Percentiles rank a stretch among this genome's conserved stretches.
Evolutionary conservation across 106 monocot species (phyloP).

Genomic region (Acorus calamus): DNA sequence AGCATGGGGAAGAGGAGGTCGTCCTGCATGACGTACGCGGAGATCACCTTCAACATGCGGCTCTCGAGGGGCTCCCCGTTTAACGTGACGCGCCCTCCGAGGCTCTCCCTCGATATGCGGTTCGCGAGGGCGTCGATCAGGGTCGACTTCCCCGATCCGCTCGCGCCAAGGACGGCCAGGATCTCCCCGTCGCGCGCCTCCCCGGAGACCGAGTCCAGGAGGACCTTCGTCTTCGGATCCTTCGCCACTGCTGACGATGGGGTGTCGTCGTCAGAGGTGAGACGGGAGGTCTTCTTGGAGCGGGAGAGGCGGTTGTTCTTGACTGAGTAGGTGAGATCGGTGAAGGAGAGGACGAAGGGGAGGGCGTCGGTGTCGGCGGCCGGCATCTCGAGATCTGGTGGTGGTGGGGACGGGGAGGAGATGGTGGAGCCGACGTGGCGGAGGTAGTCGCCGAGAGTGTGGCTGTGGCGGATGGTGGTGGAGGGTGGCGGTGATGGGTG

Average conservation of each 20-base stretch:
- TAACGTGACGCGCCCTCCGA: slow-evolving; percentile 47
- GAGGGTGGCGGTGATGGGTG: background rate
- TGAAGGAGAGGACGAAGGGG: slow-evolving; percentile 54
- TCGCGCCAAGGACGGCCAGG: slow-evolving; percentile 75
- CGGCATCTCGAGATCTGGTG: slow-evolving; percentile 31
- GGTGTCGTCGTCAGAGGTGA: background rate
- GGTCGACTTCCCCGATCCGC: slow-evolving; percentile 80
- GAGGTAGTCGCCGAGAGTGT: slow-evolving; percentile 53
- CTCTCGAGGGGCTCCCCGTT: slow-evolving; percentile 52
- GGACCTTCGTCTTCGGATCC: slow-evolving; percentile 22
- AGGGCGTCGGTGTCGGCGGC: background rate
- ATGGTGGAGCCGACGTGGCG: slow-evolving; percentile 43
- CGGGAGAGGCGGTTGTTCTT: slow-evolving; percentile 24
- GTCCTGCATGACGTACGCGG: slow-evolving; percentile 80
- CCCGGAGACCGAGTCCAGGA: slow-evolving; percentile 65
- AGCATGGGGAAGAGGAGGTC: slow-evolving; percentile 83
- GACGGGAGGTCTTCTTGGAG: background rate
- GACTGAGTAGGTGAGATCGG: slow-evolving; percentile 65
- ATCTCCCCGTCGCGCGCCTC: slow-evolving; percentile 83
- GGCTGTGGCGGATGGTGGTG: background rate
- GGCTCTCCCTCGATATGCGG: slow-evolving; percentile 48
- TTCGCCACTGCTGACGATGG: background rate
- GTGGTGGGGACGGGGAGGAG: slow-evolving; percentile 1
- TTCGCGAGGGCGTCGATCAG: slow-evolving; percentile 90
- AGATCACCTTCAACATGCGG: slow-evolving; percentile 50